A percentile compares a stretch with the other conserved stretches of the same genome.
These are phyloP conservation scores for Aspergillus sp. DNA, from an alignment of 2,329 filamentous ascomycete genomes.

Conservation along the genomic window DNA sequence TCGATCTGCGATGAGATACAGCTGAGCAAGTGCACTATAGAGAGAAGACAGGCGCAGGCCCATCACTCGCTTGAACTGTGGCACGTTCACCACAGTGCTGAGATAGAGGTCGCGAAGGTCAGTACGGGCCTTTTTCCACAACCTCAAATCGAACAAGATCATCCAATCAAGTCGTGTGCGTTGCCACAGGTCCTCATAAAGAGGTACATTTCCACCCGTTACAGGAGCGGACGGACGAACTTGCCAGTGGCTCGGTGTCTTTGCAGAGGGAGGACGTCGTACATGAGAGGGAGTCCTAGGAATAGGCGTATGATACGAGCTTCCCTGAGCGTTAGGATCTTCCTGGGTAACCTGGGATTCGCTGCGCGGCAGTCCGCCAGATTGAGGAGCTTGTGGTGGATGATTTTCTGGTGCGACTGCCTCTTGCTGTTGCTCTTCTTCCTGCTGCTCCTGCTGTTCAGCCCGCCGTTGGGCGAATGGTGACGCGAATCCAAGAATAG, in stretches of 20 bases:
- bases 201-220: constrained; percentile 61
- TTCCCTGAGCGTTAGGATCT: constrained; percentile 16
- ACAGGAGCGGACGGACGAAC: constrained; percentile 72
- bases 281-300: constrained; percentile 72
- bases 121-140: constrained; percentile 95
- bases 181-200: constrained; percentile 84
- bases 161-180: constrained; percentile 90
- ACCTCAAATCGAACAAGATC: constrained; percentile 86
- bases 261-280: constrained; percentile 44
- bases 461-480: constrained; percentile 22
- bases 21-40: constrained; percentile 88
- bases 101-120: constrained; percentile 93
- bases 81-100: constrained; percentile 91
- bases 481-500: constrained; percentile 71
- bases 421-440: constrained; percentile 9
- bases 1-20: constrained; percentile 92
- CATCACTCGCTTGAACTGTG: constrained; percentile 91
- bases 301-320: constrained; percentile 56
- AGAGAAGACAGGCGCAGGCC: constrained; percentile 91
- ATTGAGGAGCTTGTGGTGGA: constrained; percentile 8
- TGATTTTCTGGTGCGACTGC: background rate
- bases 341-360: constrained; percentile 16
- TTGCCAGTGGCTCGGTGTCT: constrained; percentile 75
- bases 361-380: constrained; percentile 15
- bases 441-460: background rate